A percentile compares a stretch with the other conserved stretches of the same genome.
Evolutionary conservation across 306 rosid genomes (phyloP).

Genomic region (Quercus suber): DNA sequence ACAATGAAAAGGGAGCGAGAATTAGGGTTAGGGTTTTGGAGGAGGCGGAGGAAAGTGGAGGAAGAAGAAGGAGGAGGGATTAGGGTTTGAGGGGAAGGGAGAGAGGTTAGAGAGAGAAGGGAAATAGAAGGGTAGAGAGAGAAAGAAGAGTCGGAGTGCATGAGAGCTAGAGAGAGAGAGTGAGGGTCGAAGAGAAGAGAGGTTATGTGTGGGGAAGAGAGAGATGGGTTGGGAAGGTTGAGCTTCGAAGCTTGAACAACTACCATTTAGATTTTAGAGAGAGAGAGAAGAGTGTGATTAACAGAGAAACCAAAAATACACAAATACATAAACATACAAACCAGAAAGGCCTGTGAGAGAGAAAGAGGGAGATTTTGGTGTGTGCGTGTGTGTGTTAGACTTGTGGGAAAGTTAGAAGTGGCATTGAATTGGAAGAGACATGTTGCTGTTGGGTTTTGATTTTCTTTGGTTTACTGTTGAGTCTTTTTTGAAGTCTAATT

Average conservation of each 20-base stretch:
- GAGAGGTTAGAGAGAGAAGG: constrained; percentile 33
- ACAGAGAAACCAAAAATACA: no score
- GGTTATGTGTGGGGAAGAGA: constrained; percentile 46
- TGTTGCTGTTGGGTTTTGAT: no score
- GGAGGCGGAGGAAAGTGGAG: constrained; percentile 61
- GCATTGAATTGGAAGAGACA: no score
- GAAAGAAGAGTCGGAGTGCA: constrained; percentile 79
- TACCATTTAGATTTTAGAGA: constrained; percentile 46
- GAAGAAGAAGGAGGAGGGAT: constrained; percentile 73
- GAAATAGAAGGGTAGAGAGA: constrained; percentile 75
- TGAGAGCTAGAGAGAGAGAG: constrained; percentile 76
- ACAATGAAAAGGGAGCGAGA: constrained; percentile 55
- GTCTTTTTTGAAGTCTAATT: no score
- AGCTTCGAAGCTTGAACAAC: constrained; percentile 48
- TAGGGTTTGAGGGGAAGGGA: constrained; percentile 54
- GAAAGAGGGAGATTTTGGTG: no score
- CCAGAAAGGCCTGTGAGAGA: no score
- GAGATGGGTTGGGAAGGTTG: constrained; percentile 45
- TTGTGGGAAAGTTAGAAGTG: no score
- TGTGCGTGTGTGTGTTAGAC: no score
- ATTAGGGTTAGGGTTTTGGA: constrained; percentile 44
- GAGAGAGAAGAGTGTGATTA: no score
- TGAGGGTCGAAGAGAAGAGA: constrained; percentile 74
- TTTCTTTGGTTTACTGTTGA: no score
- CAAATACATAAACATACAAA: no score